Base-by-base conservation (phyloP, 1,139 yeast species). In the Scheffersomyces insectosa region DNA sequence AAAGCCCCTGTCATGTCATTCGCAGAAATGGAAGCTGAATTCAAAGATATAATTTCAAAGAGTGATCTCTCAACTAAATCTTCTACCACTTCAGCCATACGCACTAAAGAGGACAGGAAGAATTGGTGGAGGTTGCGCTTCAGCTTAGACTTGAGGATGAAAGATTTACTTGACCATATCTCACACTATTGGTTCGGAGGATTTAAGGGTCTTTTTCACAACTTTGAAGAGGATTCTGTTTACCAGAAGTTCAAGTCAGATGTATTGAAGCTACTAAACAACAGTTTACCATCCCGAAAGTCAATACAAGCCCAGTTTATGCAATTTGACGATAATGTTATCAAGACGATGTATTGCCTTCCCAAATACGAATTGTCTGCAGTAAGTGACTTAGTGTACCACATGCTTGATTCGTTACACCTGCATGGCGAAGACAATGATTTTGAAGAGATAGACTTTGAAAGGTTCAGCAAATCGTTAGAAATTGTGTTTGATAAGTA, bases 141-240 rank as follows among this genome's bases (percentile, higher is more conserved):
- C 46, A 66, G 66, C 0, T 66, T 90, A 20, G 97, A 91, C 60
- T 63, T 69, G 16, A 65, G 75, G 40, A 58, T 91, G 44, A 66
- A 75, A 40, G 65, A 63, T 4, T 60, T 90, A n/a, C 60, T 91
- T n/a, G 61, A 63, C 2, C 71, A 70, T 33, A 77, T 88, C 12
- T 93, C 89, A 49, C 61, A 65, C 27, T 68, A 70, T 45, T 89
- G 97, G 95, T 63, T 91, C 37, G 91, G 95, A n/a, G 95, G 95
- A 0, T 86, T 89, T 50, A 66, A 67, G 36, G 84, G 91, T 0
- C 56, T 88, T 2, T 85, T 88, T 55, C 63, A 68, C 31, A 65
- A 65, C 5, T 51, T 49, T 10, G 50, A 55, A 1, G 61, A 67
- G 27, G 55, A 53, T 9, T 51, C 54, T 0, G 56, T 62, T 5